These are phyloP conservation scores for Oryza glaberrima DNA, from an alignment of 176 grass and related monocot genomes.

Conservation along the genomic window DNA sequence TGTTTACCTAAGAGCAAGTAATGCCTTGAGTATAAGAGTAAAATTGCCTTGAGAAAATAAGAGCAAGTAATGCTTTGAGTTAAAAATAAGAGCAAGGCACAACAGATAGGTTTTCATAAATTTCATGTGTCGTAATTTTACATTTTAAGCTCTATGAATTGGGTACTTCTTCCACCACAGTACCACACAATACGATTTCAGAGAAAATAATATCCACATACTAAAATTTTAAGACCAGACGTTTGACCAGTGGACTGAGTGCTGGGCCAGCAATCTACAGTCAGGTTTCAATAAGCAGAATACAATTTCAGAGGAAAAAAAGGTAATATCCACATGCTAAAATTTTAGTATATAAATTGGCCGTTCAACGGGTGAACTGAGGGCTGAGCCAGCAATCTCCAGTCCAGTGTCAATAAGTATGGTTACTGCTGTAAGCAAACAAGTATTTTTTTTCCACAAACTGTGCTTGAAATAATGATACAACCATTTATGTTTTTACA, in stretches of 20 bases:
- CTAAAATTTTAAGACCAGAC: not conserved
- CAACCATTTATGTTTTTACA: conserved; percentile 5
- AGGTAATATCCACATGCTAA: too few species aligned
- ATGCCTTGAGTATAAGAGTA: too few species aligned
- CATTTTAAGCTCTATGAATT: not conserved
- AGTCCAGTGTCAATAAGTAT: not conserved
- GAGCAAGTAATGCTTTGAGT: too few species aligned
- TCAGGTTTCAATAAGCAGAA: too few species aligned
- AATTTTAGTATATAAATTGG: not conserved
- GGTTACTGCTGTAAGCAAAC: not conserved
- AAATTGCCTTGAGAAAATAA: not conserved
- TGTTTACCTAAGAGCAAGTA: not conserved
- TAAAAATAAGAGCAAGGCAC: not conserved
- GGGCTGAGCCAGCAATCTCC: not conserved
- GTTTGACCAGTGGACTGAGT: too few species aligned
- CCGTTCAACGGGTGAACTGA: not conserved
- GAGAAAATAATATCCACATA: not conserved
- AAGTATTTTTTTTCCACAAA: conserved; percentile 1
- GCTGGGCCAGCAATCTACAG: too few species aligned
- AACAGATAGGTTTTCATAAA: not conserved
- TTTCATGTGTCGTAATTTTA: not conserved
- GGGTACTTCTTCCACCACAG: not conserved
- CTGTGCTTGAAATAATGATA: not conserved
- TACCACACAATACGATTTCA: not conserved
- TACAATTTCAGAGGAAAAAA: too few species aligned